Evolutionary conservation across 495 filamentous ascomycete species (phyloP).

Genomic region (Thermothielavioides terrestris): DNA sequence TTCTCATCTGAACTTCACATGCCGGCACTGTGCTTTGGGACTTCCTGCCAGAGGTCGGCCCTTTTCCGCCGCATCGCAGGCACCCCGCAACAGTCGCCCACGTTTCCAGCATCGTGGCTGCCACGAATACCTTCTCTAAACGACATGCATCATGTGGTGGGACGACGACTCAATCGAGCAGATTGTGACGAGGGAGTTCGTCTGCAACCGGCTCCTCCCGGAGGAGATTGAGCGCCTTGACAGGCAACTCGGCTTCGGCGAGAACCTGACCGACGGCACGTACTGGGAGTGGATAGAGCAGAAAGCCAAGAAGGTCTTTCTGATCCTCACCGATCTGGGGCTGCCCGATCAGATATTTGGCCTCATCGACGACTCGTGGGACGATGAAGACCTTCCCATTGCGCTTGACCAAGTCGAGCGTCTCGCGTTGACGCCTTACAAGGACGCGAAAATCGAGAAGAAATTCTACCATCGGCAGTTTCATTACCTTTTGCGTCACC

Average conservation of each 20-base stretch:
- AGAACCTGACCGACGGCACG: constrained; percentile 78
- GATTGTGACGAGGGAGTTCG: constrained; percentile 61
- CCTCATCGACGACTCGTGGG: constrained; percentile 75
- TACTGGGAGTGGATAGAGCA: constrained; percentile 89
- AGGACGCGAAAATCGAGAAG: constrained; percentile 55
- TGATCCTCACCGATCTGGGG: constrained; percentile 71
- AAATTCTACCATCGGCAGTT: constrained; percentile 79
- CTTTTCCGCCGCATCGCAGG: too few species aligned
- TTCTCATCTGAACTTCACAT: too few species aligned
- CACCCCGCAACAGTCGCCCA: too few species aligned
- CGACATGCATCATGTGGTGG: constrained; percentile 55
- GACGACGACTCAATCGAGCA: constrained; percentile 65
- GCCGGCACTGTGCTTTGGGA: too few species aligned
- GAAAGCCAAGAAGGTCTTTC: constrained; percentile 68
- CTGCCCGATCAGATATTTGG: constrained; percentile 80
- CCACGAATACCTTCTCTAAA: background rate
- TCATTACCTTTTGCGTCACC: constrained; percentile 63
- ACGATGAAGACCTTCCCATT: constrained; percentile 82
- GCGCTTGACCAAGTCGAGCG: constrained; percentile 60
- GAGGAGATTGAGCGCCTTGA: constrained; percentile 59
- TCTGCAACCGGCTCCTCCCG: constrained; percentile 57
- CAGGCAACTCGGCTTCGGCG: constrained; percentile 68
- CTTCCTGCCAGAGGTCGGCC: too few species aligned
- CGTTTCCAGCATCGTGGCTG: too few species aligned
- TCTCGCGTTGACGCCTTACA: constrained; percentile 52